A percentile compares a stretch with the other conserved stretches of the same genome.
Conservation (phyloP, 805 yeast species). For the Wickerhamiella sorbophila region DNA sequence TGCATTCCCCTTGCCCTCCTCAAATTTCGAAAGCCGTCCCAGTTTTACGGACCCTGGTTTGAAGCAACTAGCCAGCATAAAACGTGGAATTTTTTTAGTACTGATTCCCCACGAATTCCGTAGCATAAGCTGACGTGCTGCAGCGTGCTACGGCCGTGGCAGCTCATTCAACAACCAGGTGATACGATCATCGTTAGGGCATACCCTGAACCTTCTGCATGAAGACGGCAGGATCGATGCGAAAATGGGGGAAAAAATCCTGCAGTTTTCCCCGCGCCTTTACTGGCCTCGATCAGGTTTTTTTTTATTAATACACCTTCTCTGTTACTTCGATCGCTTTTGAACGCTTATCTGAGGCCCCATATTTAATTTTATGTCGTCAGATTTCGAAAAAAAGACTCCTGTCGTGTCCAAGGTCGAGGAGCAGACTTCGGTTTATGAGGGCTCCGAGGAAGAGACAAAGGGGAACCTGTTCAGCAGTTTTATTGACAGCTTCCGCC, state of each 20-base stretch:
- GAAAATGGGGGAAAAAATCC: not conserved
- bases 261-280: not conserved
- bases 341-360: not conserved
- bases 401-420: not conserved
- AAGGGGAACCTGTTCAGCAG: not conserved
- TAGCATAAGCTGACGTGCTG: too few relatives aligned
- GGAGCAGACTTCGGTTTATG: not conserved
- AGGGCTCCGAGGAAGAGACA: not conserved
- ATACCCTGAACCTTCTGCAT: not conserved
- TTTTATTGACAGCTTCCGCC: conserved; percentile 27
- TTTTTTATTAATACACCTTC: too few relatives aligned
- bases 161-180: not conserved
- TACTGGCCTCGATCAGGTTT: too few relatives aligned
- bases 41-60: too few relatives aligned
- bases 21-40: too few relatives aligned
- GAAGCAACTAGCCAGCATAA: too few relatives aligned
- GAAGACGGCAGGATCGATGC: too few relatives aligned
- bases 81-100: too few relatives aligned
- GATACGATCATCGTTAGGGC: not conserved
- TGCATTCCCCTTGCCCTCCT: too few relatives aligned
- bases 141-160: too few relatives aligned
- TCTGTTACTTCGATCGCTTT: too few relatives aligned
- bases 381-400: not conserved
- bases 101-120: too few relatives aligned
- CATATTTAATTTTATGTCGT: not conserved